phyloP scores from a whole-genome alignment of 352 stramenopile species.

The Phytopythium chamaehyphon region DNA sequence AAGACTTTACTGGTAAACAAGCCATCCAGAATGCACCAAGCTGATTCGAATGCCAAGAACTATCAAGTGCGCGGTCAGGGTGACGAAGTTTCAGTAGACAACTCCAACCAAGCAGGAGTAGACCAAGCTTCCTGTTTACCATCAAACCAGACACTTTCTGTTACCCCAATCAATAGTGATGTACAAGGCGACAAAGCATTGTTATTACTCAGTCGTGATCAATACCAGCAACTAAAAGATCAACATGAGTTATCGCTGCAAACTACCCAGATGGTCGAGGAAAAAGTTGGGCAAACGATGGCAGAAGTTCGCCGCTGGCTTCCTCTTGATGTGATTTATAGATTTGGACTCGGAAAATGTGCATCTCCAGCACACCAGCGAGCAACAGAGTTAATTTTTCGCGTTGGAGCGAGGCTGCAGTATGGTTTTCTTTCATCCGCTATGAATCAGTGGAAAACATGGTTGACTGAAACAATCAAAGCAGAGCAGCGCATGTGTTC shows the following conservation, averaged over 20 bases:
- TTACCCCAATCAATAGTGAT: too few species aligned
- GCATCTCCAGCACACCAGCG: constrained; percentile 60
- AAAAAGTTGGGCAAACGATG: constrained; percentile 37
- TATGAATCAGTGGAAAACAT: constrained; percentile 38
- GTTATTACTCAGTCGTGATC: constrained; percentile 1
- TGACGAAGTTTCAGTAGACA: too few species aligned
- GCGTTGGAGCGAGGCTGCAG: constrained; percentile 35
- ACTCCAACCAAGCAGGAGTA: too few species aligned
- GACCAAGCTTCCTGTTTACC: too few species aligned
- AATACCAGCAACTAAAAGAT: constrained; percentile 14
- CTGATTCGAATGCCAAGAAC: too few species aligned
- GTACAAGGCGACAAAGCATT: too few species aligned
- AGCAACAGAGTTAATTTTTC: constrained; percentile 39
- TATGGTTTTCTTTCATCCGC: constrained; percentile 36
- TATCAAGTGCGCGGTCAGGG: too few species aligned
- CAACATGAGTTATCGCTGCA: constrained; percentile 7
- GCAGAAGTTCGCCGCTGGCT: constrained; percentile 52
- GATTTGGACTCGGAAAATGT: constrained; percentile 49
- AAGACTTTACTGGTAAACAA: too few species aligned
- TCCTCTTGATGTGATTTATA: constrained; percentile 64
- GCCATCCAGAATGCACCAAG: too few species aligned
- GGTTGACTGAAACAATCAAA: constrained; percentile 12
- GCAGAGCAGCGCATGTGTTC: constrained; percentile 9
- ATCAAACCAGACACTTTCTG: too few species aligned
- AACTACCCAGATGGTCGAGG: constrained; percentile 20